phyloP scores from a whole-genome alignment of 192 early-diverging fungal species.

The Linnemannia zychae region DNA sequence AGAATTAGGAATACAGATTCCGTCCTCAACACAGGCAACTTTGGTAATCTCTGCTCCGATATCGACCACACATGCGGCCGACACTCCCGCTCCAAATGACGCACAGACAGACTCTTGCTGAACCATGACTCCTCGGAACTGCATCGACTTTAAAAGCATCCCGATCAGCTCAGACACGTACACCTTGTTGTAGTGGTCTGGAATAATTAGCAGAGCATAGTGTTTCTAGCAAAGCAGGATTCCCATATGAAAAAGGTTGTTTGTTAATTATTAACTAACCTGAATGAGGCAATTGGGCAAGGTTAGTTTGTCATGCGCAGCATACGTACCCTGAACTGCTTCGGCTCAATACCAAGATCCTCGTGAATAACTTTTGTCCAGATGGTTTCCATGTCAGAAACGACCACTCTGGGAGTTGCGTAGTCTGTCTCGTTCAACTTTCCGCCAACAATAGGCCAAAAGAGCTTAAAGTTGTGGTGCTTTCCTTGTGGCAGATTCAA shows the following conservation, averaged over 20 bases:
- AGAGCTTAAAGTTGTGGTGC: constrained; percentile 60
- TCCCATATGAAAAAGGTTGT: neutral
- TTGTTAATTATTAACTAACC: neutral
- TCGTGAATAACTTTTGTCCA: constrained; percentile 79
- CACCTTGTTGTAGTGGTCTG: constrained; percentile 77
- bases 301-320: neutral
- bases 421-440: constrained; percentile 84
- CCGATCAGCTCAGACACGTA: constrained; percentile 74
- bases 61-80: constrained; percentile 89
- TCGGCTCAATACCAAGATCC: constrained; percentile 75
- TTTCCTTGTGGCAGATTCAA: constrained; percentile 60
- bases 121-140: constrained; percentile 79
- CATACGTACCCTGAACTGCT: constrained; percentile 65
- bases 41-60: constrained; percentile 93
- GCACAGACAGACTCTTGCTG: constrained; percentile 89
- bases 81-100: constrained; percentile 89
- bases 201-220: constrained; percentile 84
- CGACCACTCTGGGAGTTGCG: constrained; percentile 68
- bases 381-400: constrained; percentile 85
- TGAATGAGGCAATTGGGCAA: no score
- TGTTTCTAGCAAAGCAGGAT: constrained; percentile 52
- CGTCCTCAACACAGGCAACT: constrained; percentile 88
- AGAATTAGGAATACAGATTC: constrained; percentile 80
- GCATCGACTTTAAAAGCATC: constrained; percentile 82
- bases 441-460: constrained; percentile 87